Evolutionary conservation across 768 basidiomycete species (phyloP).

Genomic region (Gautieria morchelliformis): DNA sequence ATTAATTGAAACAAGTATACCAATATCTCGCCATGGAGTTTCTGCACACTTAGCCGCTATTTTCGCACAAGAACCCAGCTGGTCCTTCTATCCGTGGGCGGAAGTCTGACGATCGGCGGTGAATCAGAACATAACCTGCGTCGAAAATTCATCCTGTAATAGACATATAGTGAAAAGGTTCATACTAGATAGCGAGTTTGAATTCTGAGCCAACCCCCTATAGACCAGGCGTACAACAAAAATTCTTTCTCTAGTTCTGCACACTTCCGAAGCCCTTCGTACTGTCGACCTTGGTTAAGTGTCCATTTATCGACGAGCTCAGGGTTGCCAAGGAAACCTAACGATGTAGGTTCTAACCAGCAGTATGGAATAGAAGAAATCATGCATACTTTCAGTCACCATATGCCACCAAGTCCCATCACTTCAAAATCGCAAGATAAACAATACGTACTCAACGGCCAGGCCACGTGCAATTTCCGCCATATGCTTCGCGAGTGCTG

Average conservation of each 20-base stretch:
- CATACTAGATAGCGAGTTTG: too few relatives aligned
- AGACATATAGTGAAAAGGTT: too few relatives aligned
- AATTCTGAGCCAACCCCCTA: too few relatives aligned
- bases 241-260: slow-evolving; percentile 8
- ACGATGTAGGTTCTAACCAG: not conserved
- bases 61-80: too few relatives aligned
- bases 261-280: slow-evolving; percentile 18
- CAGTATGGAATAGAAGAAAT: not conserved
- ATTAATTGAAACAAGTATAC: too few relatives aligned
- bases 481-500: slow-evolving; percentile 16
- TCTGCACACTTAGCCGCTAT: too few relatives aligned
- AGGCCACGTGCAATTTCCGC: slow-evolving; percentile 5
- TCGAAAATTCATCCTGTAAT: too few relatives aligned
- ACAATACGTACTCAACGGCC: slow-evolving; percentile 6
- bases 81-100: too few relatives aligned
- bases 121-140: too few relatives aligned
- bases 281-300: slow-evolving; percentile 15
- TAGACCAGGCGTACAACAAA: not conserved
- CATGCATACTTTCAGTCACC: slow-evolving; percentile 11
- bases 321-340: slow-evolving; percentile 13
- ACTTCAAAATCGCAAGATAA: slow-evolving; percentile 10
- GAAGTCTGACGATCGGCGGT: too few relatives aligned
- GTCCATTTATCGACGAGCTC: slow-evolving; percentile 14
- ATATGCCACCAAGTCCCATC: slow-evolving; percentile 20
- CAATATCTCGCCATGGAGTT: too few relatives aligned